phyloP scores from a whole-genome alignment of 164 flowering plant species.

The Cinnamomum chago region DNA sequence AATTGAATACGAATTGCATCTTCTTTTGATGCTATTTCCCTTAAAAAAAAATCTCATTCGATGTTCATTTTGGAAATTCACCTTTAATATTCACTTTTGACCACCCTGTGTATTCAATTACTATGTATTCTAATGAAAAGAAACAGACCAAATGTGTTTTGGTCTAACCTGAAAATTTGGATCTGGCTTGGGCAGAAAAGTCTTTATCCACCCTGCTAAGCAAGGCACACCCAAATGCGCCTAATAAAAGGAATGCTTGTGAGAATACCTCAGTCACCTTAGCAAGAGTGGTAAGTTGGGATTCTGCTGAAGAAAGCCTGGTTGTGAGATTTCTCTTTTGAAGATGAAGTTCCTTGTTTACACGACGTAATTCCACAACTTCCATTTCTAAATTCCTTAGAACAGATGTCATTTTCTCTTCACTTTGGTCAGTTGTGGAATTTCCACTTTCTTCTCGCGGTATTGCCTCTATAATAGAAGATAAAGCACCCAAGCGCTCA shows the following conservation, averaged over 20 bases:
- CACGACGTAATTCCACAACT: conserved; percentile 66
- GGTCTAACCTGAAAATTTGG: too few species aligned
- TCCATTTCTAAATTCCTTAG: conserved; percentile 55
- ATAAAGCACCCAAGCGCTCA: conserved; percentile 35
- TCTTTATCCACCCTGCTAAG: too few species aligned
- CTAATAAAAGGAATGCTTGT: neutral
- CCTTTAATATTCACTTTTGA: too few species aligned
- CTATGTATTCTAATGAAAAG: too few species aligned
- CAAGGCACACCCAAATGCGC: too few species aligned
- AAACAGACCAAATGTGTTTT: too few species aligned
- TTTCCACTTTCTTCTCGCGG: conserved; percentile 17
- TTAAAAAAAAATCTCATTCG: too few species aligned
- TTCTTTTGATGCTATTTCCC: too few species aligned
- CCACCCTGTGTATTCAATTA: too few species aligned
- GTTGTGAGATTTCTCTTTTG: conserved; percentile 69
- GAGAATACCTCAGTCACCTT: conserved; percentile 57
- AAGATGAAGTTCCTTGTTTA: conserved; percentile 83
- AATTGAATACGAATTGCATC: too few species aligned
- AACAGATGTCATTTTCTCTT: neutral
- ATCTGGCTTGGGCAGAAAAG: too few species aligned
- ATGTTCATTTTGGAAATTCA: too few species aligned
- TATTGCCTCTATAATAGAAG: conserved; percentile 14
- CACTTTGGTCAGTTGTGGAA: conserved; percentile 1
- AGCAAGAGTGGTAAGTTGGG: conserved; percentile 43
- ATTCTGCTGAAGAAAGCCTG: conserved; percentile 53